Evolutionary conservation across 345 rosid species (phyloP), one percentile per base, ranked within the genome.

Genomic region (Eutrema yunnanense): DNA sequence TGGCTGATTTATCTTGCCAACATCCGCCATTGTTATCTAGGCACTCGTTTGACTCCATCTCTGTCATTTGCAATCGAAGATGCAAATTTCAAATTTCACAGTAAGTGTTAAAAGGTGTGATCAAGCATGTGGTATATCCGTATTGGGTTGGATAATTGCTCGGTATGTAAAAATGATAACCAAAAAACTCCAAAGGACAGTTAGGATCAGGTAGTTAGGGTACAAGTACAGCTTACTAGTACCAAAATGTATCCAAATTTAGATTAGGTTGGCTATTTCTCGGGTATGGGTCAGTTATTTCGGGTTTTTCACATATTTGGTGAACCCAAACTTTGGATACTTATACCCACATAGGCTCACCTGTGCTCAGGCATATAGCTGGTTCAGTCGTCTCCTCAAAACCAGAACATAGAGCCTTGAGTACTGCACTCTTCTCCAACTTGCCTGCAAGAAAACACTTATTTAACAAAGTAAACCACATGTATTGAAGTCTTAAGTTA

Each of bases 311-410:
- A 38, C 9, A 8, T 38, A 30, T 14, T 6, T 41, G 29, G 7
- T 36, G 4, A 7, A 12, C 32, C 10, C 8, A 67, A 54, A 5
- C 19, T 8, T 38, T 0, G 9, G 4, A 67, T 9, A 37, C 50
- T 48, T 7, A 19, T 8, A 27, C 50, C 61, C 9, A 52, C 13
- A 50, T 26, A 66, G 9, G 2, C 26, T 26, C n/a, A 38, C 96
- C 96, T 47, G 81, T 80, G 65, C 90, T 87, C 81, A 92, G 82
- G 69, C 98, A 92, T 79, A 92, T 91, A 73, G 86, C 83, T 49
- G 96, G 98, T 78, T 92, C 98, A 26, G 98, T 92, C 7, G 98
- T 85, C 86, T 90, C 98, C 83, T 92, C 89, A 51, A 92, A 92
- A 79, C 98, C 98, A 84, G 98, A n/a, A 81, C 98, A 92, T 59